A percentile compares a stretch with the other conserved stretches of the same genome.
Conservation (phyloP, 805 yeast species). For the Tetrapisispora arboricola region DNA sequence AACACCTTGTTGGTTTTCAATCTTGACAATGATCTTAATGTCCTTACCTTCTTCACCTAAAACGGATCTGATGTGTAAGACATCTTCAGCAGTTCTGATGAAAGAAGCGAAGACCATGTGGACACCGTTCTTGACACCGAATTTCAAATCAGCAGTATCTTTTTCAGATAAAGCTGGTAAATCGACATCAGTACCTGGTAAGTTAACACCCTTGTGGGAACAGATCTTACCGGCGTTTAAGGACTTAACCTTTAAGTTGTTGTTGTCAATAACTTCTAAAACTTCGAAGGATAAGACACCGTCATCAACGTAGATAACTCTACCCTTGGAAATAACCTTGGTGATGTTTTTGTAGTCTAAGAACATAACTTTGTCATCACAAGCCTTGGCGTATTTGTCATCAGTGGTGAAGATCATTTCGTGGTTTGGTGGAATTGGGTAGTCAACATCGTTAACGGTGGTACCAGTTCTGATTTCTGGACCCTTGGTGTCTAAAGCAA, state of each 20-base stretch:
- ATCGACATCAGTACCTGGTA: constrained; percentile 98
- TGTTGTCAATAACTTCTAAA: constrained; percentile 64
- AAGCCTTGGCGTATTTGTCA: constrained; percentile 57
- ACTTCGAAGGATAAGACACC: constrained; percentile 97
- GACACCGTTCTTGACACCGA: constrained; percentile 95
- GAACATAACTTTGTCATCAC: constrained; percentile 76
- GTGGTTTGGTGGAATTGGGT: constrained; percentile 73
- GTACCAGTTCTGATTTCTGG: constrained; percentile 99
- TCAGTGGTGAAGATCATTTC: constrained; percentile 92
- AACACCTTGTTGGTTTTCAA: constrained; percentile 99
- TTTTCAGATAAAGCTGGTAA: constrained; percentile 96
- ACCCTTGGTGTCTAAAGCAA: constrained; percentile 98
- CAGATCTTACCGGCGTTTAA: constrained; percentile 92
- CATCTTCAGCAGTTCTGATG: constrained; percentile 90
- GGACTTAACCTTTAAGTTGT: constrained; percentile 77
- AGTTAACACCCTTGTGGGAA: constrained; percentile 98
- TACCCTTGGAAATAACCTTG: constrained; percentile 81
- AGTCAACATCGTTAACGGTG: constrained; percentile 71
- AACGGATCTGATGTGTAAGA: constrained; percentile 81
- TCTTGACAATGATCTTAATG: constrained; percentile 93
- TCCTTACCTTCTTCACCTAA: constrained; percentile 95
- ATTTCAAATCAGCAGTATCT: constrained; percentile 83
- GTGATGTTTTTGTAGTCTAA: constrained; percentile 94
- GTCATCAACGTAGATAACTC: constrained; percentile 89
- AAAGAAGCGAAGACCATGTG: constrained; percentile 98